phyloP scores from a whole-genome alignment of 2,329 filamentous ascomycete species.

The Fusarium cyanostomum region DNA sequence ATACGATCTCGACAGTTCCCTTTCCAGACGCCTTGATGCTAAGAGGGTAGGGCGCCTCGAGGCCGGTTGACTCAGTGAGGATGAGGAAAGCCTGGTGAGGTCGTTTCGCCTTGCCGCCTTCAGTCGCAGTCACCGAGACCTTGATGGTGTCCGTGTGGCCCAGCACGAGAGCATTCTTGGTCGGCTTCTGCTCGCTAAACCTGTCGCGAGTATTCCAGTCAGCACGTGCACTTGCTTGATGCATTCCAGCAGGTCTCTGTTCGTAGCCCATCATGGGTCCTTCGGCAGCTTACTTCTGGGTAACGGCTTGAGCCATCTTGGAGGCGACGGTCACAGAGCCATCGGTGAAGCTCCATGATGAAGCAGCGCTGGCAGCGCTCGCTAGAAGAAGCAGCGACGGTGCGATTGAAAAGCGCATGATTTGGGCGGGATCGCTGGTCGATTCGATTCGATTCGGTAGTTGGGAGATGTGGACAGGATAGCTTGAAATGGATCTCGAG shows the following conservation, averaged over 20 bases:
- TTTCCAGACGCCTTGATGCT: conserved; percentile 89
- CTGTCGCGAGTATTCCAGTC: conserved; percentile 52
- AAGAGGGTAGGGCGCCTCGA: conserved; percentile 89
- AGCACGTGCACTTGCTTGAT: conserved; percentile 27
- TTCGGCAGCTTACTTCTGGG: conserved; percentile 69
- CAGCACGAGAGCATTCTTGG: conserved; percentile 72
- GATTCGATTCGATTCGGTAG: conserved; percentile 26
- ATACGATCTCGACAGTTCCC: conserved; percentile 83
- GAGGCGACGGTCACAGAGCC: conserved; percentile 71
- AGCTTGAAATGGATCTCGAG: conserved; percentile 44
- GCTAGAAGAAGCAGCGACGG: conserved; percentile 58
- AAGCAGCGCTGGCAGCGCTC: conserved; percentile 61
- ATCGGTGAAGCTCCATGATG: conserved; percentile 79
- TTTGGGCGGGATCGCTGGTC: conserved; percentile 36
- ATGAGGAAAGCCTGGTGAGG: conserved; percentile 95
- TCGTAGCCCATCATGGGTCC: conserved; percentile 30
- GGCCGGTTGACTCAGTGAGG: conserved; percentile 77
- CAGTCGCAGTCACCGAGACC: conserved; percentile 81
- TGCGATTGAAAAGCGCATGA: conserved; percentile 52
- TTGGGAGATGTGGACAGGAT: conserved; percentile 35
- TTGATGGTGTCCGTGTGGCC: conserved; percentile 79
- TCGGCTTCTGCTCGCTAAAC: conserved; percentile 66
- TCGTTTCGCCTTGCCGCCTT: conserved; percentile 79
- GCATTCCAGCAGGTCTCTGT: not conserved
- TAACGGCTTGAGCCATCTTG: conserved; percentile 70